Evolutionary conservation across 106 monocot genomes (phyloP).

Genomic region (Phalaenopsis aphrodite): DNA sequence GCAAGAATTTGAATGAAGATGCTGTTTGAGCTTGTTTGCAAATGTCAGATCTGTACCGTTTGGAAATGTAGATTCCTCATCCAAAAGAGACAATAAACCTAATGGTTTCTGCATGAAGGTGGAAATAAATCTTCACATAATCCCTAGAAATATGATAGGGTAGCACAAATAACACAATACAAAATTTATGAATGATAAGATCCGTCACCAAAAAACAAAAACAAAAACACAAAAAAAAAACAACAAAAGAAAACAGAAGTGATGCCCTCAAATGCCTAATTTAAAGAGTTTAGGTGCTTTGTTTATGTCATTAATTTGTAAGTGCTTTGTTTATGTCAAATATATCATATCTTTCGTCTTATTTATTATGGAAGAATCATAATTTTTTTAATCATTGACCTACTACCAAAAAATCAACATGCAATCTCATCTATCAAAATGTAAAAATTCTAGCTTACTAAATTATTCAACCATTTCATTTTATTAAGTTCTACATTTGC

Average conservation of each 20-base stretch:
- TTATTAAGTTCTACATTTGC: background rate
- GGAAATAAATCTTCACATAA: background rate
- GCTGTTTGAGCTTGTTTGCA: conserved; percentile 92
- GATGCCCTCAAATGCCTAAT: no score
- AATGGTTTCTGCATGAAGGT: conserved; percentile 74
- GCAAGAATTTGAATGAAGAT: conserved; percentile 72
- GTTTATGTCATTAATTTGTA: background rate
- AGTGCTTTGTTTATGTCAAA: background rate
- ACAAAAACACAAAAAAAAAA: background rate
- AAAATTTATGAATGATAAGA: background rate
- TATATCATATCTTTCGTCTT: background rate
- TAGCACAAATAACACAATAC: background rate
- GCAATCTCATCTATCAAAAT: background rate
- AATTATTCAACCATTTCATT: background rate
- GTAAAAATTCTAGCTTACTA: background rate
- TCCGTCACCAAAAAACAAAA: background rate
- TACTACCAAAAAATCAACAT: background rate
- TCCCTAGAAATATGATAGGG: background rate
- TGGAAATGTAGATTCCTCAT: conserved; percentile 98
- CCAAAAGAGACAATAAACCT: conserved; percentile 85
- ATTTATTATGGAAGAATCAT: background rate
- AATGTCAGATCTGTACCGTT: conserved; percentile 94
- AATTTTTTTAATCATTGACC: background rate
- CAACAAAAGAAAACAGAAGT: no score
- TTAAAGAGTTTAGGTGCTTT: background rate